Evolutionary conservation across 768 basidiomycete species (phyloP).

Genomic region (Suillus sp.): DNA sequence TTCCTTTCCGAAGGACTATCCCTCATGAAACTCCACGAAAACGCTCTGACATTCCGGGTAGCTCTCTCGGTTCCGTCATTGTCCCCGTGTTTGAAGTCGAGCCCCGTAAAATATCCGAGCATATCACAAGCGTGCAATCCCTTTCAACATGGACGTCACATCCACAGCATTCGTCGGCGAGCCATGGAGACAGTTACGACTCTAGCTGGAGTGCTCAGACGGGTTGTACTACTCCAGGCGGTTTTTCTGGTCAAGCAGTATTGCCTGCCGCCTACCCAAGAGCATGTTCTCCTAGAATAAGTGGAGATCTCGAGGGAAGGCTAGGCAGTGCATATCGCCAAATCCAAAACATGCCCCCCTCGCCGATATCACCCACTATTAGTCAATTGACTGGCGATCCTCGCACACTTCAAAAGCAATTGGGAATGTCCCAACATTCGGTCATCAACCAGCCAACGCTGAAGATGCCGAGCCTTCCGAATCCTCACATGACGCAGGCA

Average conservation of each 20-base stretch:
- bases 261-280: background rate
- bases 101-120: conserved; percentile 7
- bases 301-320: conserved; percentile 25
- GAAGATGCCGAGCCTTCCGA: conserved; percentile 26
- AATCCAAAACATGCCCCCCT: conserved; percentile 25
- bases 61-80: conserved; percentile 21
- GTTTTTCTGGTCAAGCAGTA: background rate
- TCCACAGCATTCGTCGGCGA: conserved; percentile 1
- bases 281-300: background rate
- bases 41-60: conserved; percentile 11
- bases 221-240: background rate
- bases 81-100: conserved; percentile 26
- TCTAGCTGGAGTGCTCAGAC: background rate
- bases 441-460: conserved; percentile 25
- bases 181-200: conserved; percentile 5
- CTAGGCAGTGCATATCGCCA: conserved; percentile 25
- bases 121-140: conserved; percentile 1
- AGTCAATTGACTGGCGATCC: conserved; percentile 27
- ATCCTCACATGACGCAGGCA: conserved; percentile 20
- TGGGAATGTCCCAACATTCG: conserved; percentile 34
- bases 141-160: background rate
- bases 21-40: conserved; percentile 1
- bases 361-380: conserved; percentile 14
- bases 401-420: conserved; percentile 28
- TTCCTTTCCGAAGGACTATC: conserved; percentile 24